phyloP scores from a whole-genome alignment of 2,329 filamentous ascomycete genomes.

The Tolypocladium guangdongense region DNA sequence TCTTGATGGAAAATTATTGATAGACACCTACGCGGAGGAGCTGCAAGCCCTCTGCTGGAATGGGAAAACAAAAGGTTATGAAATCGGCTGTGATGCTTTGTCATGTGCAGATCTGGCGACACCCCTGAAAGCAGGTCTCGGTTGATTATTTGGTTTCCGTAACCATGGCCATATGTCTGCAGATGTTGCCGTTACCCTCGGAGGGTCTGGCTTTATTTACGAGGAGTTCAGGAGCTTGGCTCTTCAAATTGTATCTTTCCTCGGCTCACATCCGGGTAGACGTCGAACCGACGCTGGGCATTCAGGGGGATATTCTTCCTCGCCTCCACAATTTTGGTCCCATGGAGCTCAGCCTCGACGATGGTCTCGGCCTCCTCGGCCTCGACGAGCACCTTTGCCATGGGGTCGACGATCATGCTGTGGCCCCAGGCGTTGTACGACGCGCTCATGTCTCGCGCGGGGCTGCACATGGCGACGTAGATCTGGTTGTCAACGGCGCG shows the following conservation, averaged over 20 bases:
- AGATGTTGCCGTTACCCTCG: not conserved
- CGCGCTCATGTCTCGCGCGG: constrained; percentile 67
- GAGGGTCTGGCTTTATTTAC: not conserved
- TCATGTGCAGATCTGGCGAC: not conserved
- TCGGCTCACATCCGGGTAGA: constrained; percentile 81
- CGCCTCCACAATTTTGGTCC: constrained; percentile 58
- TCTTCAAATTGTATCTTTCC: constrained; percentile 34
- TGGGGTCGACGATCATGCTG: constrained; percentile 77
- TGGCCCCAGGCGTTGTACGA: constrained; percentile 89
- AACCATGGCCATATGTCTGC: not conserved
- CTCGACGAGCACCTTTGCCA: constrained; percentile 71
- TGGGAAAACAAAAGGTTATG: not conserved
- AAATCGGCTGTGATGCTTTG: not conserved
- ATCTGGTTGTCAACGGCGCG: constrained; percentile 89
- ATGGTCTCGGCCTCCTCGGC: constrained; percentile 69
- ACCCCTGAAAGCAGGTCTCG: not conserved
- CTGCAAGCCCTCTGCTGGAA: not conserved
- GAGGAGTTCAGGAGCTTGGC: constrained; percentile 4
- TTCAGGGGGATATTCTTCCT: constrained; percentile 77
- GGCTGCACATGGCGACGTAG: constrained; percentile 87
- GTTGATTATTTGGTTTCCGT: too few species aligned
- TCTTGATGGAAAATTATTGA: not conserved
- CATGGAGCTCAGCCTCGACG: constrained; percentile 60
- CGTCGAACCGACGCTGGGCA: constrained; percentile 81
- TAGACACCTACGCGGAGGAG: not conserved